Percentiles rank a stretch among this genome's conserved stretches.
Conservation (phyloP, 768 basidiomycete genomes). For the Termitomyces sp. region DNA sequence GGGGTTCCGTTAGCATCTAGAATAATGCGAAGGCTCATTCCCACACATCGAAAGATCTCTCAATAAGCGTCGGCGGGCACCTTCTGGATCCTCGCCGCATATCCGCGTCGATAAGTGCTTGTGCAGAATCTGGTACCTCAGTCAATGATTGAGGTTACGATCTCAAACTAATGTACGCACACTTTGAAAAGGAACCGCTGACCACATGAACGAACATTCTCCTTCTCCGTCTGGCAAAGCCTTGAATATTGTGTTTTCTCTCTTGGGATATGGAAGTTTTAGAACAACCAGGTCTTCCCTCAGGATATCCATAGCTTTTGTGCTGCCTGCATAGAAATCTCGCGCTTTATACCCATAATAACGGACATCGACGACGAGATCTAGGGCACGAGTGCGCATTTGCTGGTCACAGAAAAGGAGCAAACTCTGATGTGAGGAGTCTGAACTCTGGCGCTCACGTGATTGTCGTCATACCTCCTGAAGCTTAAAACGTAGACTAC, state of each 20-base stretch:
- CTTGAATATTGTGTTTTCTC: slow-evolving; percentile 26
- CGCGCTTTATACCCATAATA: slow-evolving; percentile 34
- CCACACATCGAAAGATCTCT: slow-evolving; percentile 28
- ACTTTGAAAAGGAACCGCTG: neutral
- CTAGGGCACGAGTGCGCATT: slow-evolving; percentile 7
- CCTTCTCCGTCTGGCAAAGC: slow-evolving; percentile 20
- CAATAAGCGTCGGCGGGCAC: slow-evolving; percentile 10
- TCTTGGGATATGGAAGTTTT: slow-evolving; percentile 38
- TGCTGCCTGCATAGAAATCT: slow-evolving; percentile 27
- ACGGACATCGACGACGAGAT: slow-evolving; percentile 28
- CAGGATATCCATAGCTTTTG: slow-evolving; percentile 23
- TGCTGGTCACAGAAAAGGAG: neutral
- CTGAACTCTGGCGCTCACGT: slow-evolving; percentile 10
- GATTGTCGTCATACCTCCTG: slow-evolving; percentile 3
- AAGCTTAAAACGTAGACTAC: too few species aligned
- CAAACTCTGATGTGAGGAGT: too few species aligned
- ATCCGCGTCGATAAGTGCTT: slow-evolving; percentile 14
- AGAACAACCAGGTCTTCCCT: slow-evolving; percentile 30
- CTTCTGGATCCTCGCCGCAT: slow-evolving; percentile 5
- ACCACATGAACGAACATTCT: slow-evolving; percentile 21
- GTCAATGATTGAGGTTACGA: too few species aligned
- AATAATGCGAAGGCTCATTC: neutral
- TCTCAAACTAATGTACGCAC: slow-evolving; percentile 3
- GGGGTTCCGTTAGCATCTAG: neutral
- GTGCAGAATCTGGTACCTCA: slow-evolving; percentile 16